A percentile compares a stretch with the other conserved stretches of the same genome.
Evolutionary conservation across 2,329 filamentous ascomycete species (phyloP).

Genomic region (Cytospora schulzeri): DNA sequence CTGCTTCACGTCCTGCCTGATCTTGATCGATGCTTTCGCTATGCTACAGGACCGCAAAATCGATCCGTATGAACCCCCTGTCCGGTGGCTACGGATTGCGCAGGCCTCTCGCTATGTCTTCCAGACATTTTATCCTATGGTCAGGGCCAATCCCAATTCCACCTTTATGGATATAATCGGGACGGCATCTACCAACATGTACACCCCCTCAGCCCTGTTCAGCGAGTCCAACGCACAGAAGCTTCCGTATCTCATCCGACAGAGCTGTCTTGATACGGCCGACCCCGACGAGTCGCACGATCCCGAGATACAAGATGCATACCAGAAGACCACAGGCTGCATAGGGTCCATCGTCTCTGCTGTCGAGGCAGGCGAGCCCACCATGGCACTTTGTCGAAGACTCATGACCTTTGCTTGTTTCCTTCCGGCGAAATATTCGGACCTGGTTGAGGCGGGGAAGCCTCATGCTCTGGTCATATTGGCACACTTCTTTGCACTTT

Average conservation of each 20-base stretch:
- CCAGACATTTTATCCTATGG: slow-evolving; percentile 20
- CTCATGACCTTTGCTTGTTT: slow-evolving; percentile 31
- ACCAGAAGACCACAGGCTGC: slow-evolving; percentile 27
- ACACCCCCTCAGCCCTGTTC: not conserved
- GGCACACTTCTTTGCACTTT: slow-evolving; percentile 32
- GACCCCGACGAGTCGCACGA: not conserved
- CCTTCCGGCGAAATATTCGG: slow-evolving; percentile 28
- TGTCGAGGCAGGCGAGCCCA: slow-evolving; percentile 24
- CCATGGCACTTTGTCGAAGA: slow-evolving; percentile 27
- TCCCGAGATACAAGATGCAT: slow-evolving; percentile 20
- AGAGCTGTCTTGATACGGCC: not conserved
- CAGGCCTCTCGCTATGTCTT: slow-evolving; percentile 31
- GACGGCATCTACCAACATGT: not conserved
- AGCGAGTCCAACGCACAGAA: not conserved
- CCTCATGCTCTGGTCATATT: slow-evolving; percentile 32
- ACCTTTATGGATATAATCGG: slow-evolving; percentile 27
- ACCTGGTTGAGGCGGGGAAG: slow-evolving; percentile 27
- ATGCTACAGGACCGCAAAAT: slow-evolving; percentile 29
- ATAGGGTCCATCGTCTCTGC: slow-evolving; percentile 29
- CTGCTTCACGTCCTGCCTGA: slow-evolving; percentile 31
- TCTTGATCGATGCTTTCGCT: slow-evolving; percentile 32
- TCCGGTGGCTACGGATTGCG: slow-evolving; percentile 33
- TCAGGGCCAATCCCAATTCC: slow-evolving; percentile 25
- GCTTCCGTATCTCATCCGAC: not conserved
- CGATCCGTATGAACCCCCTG: slow-evolving; percentile 31